Evolutionary conservation across 148 eudicot genomes (phyloP), one percentile per base, ranked within the genome.

Genomic region (Tetragonia tetragonoides): DNA sequence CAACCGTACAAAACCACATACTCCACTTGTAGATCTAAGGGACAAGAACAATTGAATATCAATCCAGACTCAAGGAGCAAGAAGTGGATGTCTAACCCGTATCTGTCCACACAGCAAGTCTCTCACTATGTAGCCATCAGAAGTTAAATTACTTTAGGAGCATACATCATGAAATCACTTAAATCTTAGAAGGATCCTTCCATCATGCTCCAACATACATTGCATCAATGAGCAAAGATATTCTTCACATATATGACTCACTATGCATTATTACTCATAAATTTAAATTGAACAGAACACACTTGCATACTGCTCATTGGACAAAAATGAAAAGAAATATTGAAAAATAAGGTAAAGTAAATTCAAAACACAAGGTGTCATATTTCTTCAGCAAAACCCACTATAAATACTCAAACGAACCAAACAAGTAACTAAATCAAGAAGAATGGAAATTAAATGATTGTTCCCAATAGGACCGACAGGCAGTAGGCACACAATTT

Each of bases 81-180:
- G 39, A 61, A 65, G 56, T 5, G 3, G 42, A 83, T 83, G 80
- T 83, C 51, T 46, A 75, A 68, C 83, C 83, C 42, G 83, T 80
- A 83, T 83, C 83, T 79, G 85, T 75, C 85, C 70, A 38, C 86
- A 80, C 74, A 77, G 78, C 61, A 62, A 1, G 64, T 64, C 84
- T 84, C 47, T 80, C 40, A 81, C 76, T 64, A 77, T 80, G 81
- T 61, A 70, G 86, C 81, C 84, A 84, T 70, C 79, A 81, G 79
- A 84, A 56, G 77, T 74, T 75, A 81, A 51, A 70, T 81, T 34
- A 70, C 75, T 84, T 70, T 84, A 80, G 87, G 82, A 84, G 79
- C 86, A 84, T 69, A 51, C 81, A 81, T 82, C 81, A 84, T 39
- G 77, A 78, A 70, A 37, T 54, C 66, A n/a, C 74, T 56, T 79